A percentile compares a stretch with the other conserved stretches of the same genome.
phyloP scores from a whole-genome alignment of 768 basidiomycete species.

The Zangia roseola region DNA sequence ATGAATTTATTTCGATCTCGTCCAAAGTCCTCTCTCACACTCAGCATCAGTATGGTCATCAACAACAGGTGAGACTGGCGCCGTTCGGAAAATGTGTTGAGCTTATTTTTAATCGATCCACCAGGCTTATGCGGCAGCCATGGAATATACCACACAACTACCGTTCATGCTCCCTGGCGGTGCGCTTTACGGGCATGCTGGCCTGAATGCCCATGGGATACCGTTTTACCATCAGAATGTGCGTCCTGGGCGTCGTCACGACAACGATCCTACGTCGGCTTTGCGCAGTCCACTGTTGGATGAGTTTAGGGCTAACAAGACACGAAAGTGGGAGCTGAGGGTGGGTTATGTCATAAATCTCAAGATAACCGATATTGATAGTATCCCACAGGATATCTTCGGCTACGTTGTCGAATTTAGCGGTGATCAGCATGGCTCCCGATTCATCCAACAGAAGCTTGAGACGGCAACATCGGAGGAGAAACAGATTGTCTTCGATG shows the following conservation, averaged over 20 bases:
- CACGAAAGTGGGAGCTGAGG: constrained; percentile 76
- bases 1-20: constrained; percentile 12
- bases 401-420: constrained; percentile 90
- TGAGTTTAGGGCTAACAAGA: constrained; percentile 80
- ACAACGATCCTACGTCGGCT: constrained; percentile 35
- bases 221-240: constrained; percentile 38
- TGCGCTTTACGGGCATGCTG: constrained; percentile 44
- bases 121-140: constrained; percentile 41
- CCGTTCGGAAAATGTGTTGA: neutral
- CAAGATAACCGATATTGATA: constrained; percentile 2
- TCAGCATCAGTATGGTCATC: constrained; percentile 39
- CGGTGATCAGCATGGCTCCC: constrained; percentile 95
- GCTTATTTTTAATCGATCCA: neutral
- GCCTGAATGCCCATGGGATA: constrained; percentile 31
- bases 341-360: constrained; percentile 40
- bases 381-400: constrained; percentile 65
- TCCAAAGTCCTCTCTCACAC: constrained; percentile 11
- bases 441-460: constrained; percentile 91
- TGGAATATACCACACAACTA: constrained; percentile 51
- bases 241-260: constrained; percentile 47
- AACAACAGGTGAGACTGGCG: constrained; percentile 44
- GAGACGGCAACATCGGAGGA: constrained; percentile 77
- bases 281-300: constrained; percentile 75
- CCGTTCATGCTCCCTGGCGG: constrained; percentile 44
- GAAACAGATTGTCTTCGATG: constrained; percentile 76